These are phyloP conservation scores for Tricholoma furcatifolium DNA, from an alignment of 768 basidiomycete genomes.

Conservation along the genomic window DNA sequence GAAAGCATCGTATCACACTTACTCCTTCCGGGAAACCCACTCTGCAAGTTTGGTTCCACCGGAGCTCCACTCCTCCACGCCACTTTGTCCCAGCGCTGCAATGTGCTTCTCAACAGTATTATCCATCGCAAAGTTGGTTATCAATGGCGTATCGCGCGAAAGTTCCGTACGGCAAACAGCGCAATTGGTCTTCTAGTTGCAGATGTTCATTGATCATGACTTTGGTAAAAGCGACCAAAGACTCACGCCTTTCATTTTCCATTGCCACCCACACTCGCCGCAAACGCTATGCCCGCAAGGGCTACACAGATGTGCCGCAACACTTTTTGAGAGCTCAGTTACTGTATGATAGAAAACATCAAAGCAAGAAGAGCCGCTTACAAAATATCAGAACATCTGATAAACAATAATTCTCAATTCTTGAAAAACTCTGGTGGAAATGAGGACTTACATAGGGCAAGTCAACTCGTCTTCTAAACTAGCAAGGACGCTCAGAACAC, in stretches of 20 bases:
- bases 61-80: slow-evolving; percentile 50
- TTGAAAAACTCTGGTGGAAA: slow-evolving; percentile 2
- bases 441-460: slow-evolving; percentile 65
- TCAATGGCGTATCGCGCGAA: slow-evolving; percentile 40
- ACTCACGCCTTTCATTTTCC: slow-evolving; percentile 55
- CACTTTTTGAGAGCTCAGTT: slow-evolving; percentile 37
- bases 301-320: slow-evolving; percentile 58
- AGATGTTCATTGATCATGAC: slow-evolving; percentile 5
- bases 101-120: slow-evolving; percentile 60
- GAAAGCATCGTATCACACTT: slow-evolving; percentile 20
- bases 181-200: slow-evolving; percentile 42
- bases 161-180: slow-evolving; percentile 59
- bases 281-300: slow-evolving; percentile 78
- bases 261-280: slow-evolving; percentile 62
- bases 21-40: slow-evolving; percentile 58
- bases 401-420: slow-evolving; percentile 1
- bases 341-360: not conserved
- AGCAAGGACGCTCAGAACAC: slow-evolving; percentile 31
- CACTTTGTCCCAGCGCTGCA: slow-evolving; percentile 41
- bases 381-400: slow-evolving; percentile 73
- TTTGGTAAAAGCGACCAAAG: not conserved
- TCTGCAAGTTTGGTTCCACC: slow-evolving; percentile 47
- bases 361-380: slow-evolving; percentile 29
- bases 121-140: slow-evolving; percentile 66
- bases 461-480: slow-evolving; percentile 63